Evolutionary conservation across 495 filamentous ascomycete genomes (phyloP).

Genomic region (Tetracladium marchalianum): DNA sequence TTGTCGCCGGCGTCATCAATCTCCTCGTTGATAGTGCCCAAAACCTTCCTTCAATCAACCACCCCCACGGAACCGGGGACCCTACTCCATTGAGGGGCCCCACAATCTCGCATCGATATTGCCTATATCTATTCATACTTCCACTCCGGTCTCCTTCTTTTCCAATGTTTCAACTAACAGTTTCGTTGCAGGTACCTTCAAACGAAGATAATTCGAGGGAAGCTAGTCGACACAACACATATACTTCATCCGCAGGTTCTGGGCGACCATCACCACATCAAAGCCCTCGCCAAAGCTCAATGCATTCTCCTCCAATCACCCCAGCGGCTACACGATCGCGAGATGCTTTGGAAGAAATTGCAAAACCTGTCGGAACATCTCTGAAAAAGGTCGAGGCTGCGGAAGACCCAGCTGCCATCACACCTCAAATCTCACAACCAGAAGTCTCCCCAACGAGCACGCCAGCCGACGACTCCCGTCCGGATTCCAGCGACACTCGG

Average conservation of each 20-base stretch:
- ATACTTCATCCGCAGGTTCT: conserved; percentile 9
- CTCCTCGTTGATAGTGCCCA: background rate
- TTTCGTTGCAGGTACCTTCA: conserved; percentile 20
- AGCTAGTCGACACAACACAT: conserved; percentile 18
- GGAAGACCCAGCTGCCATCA: conserved; percentile 47
- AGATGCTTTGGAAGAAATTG: conserved; percentile 24
- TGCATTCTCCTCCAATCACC: conserved; percentile 85
- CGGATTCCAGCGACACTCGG: conserved; percentile 12
- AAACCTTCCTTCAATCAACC: background rate
- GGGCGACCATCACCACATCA: conserved; percentile 21
- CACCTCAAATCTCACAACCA: conserved; percentile 50
- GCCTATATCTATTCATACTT: conserved; percentile 7
- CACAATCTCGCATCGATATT: conserved; percentile 10
- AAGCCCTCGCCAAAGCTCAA: conserved; percentile 35
- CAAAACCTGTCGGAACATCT: conserved; percentile 16
- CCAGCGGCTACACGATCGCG: conserved; percentile 62
- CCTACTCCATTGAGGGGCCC: conserved; percentile 5
- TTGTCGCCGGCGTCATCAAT: background rate
- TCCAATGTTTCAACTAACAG: conserved; percentile 3
- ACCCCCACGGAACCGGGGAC: conserved; percentile 11
- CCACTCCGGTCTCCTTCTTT: background rate
- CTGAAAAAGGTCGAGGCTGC: conserved; percentile 21
- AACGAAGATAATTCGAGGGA: conserved; percentile 24
- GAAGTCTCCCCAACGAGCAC: conserved; percentile 24
- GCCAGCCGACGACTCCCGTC: conserved; percentile 17